Percentiles rank a stretch among this genome's conserved stretches.
These are phyloP conservation scores for Monosporascus cannonballus DNA, from an alignment of 2,329 filamentous ascomycete species.

Conservation along the genomic window DNA sequence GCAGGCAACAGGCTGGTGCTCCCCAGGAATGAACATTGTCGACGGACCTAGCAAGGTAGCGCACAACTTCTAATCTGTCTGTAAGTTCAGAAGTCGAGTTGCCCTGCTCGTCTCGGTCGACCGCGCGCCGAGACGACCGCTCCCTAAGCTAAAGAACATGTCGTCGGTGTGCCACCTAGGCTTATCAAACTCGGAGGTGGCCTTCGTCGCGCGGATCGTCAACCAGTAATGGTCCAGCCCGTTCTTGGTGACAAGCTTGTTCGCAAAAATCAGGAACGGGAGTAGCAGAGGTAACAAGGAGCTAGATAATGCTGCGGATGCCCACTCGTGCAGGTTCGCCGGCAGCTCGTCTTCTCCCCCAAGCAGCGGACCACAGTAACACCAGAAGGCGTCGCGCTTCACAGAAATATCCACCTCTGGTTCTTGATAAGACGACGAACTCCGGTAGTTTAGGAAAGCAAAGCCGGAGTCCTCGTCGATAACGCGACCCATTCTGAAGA, in stretches of 20 bases:
- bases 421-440: too few relatives aligned
- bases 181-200: constrained; percentile 35
- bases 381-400: constrained; percentile 32
- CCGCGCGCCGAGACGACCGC: constrained; percentile 9
- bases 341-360: constrained; percentile 22
- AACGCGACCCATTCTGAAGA: too few relatives aligned
- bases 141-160: constrained; percentile 31
- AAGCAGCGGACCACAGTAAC: constrained; percentile 37
- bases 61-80: constrained; percentile 43
- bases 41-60: constrained; percentile 39
- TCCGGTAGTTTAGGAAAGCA: not conserved
- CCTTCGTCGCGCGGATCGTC: constrained; percentile 39
- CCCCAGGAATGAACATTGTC: constrained; percentile 36
- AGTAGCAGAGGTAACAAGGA: constrained; percentile 29
- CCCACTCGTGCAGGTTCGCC: constrained; percentile 33
- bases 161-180: constrained; percentile 46
- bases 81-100: constrained; percentile 9
- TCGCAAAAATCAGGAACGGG: constrained; percentile 34
- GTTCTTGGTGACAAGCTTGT: constrained; percentile 28
- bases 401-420: constrained; percentile 12
- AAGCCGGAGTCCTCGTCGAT: not conserved
- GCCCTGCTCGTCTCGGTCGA: constrained; percentile 1
- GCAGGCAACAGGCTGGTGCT: constrained; percentile 27
- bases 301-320: constrained; percentile 25
- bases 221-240: constrained; percentile 38